Conservation (phyloP, 23 red algal species). For the Cyanidiococcus yangmingshanensis region DNA sequence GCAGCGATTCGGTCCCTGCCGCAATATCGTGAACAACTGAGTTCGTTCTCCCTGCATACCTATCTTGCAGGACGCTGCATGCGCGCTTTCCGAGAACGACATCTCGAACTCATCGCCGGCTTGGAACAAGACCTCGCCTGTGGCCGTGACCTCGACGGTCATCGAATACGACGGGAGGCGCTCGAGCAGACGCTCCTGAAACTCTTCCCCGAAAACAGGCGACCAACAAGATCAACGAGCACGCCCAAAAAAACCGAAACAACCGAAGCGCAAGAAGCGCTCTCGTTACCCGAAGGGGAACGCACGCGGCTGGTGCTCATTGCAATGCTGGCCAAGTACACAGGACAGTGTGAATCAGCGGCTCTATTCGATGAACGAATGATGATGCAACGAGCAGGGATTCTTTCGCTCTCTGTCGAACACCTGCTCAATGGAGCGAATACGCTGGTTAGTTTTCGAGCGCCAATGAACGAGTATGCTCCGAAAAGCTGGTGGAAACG, state of each 20-base stretch:
- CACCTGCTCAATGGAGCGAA: not conserved
- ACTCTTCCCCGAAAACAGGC: not conserved
- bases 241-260: not conserved
- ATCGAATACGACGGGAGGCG: conserved; percentile 31
- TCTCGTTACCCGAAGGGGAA: not conserved
- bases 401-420: not conserved
- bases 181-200: conserved; percentile 30
- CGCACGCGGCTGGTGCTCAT: conserved; percentile 1
- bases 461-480: not conserved
- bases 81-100: conserved; percentile 17
- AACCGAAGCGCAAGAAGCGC: not conserved
- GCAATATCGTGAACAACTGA: conserved; percentile 48
- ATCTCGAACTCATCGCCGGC: conserved; percentile 39
- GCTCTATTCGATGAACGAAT: conserved; percentile 1
- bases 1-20: conserved; percentile 74
- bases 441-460: not conserved
- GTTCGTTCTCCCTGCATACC: conserved; percentile 65
- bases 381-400: conserved; percentile 11
- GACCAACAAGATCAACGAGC: not conserved
- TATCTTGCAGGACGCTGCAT: conserved; percentile 39
- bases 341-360: not conserved
- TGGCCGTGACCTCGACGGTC: conserved; percentile 40
- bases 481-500: conserved; percentile 12
- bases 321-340: conserved; percentile 1
- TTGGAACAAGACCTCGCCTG: conserved; percentile 71